phyloP scores from a whole-genome alignment of 257 asterid species.

The Salvia splendens region DNA sequence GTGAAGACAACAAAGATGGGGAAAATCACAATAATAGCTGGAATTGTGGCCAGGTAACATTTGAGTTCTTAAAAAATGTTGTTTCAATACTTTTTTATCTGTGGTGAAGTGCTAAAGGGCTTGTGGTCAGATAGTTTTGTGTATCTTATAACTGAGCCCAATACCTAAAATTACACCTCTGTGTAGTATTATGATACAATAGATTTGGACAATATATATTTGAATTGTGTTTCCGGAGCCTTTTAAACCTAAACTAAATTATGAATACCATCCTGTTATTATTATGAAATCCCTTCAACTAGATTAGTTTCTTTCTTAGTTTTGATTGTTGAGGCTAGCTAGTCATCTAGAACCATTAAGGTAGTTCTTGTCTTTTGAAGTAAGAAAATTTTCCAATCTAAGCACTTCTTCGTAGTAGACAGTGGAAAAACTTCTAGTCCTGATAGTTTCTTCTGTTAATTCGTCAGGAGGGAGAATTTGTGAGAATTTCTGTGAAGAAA shows the following conservation, averaged over 20 bases:
- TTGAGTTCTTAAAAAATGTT: not conserved
- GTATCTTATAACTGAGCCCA: slow-evolving; percentile 8
- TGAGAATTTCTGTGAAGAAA: slow-evolving; percentile 69
- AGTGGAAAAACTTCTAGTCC: not conserved
- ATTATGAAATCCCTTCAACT: not conserved
- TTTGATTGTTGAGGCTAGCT: slow-evolving; percentile 9
- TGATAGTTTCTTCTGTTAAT: slow-evolving; percentile 25
- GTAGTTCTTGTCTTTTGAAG: slow-evolving; percentile 4
- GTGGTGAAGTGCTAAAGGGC: slow-evolving; percentile 3
- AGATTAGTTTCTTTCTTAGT: not conserved
- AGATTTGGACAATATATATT: slow-evolving; percentile 4
- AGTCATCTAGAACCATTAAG: slow-evolving; percentile 14
- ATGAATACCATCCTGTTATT: not conserved
- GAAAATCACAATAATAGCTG: slow-evolving; percentile 97
- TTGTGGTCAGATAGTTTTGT: slow-evolving; percentile 4
- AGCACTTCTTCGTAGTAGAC: not conserved
- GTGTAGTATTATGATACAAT: slow-evolving; percentile 3
- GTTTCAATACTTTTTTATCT: slow-evolving; percentile 7
- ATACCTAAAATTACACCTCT: slow-evolving; percentile 20
- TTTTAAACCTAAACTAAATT: slow-evolving; percentile 17
- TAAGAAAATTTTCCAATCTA: slow-evolving; percentile 2
- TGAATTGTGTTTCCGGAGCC: slow-evolving; percentile 2
- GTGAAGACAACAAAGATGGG: slow-evolving; percentile 94
- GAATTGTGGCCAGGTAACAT: slow-evolving; percentile 91
- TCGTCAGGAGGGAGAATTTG: slow-evolving; percentile 89